Conservation (phyloP, 768 basidiomycete species). For the Sporobolomyces phaffii region DNA sequence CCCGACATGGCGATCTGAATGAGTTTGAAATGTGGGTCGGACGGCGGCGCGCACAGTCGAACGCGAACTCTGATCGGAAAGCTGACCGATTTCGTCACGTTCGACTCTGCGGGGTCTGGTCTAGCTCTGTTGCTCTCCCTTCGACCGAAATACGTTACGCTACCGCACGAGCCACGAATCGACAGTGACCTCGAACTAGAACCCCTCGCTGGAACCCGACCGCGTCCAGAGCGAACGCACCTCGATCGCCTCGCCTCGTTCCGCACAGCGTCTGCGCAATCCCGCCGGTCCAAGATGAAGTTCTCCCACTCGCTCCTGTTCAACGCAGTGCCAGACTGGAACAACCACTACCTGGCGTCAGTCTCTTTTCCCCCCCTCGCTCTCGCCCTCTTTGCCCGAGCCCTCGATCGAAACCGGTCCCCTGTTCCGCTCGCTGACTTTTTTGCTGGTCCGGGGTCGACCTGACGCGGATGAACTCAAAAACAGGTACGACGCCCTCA, state of each 20-base stretch:
- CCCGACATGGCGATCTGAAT: no score
- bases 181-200: constrained; percentile 1
- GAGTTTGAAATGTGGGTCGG: no score
- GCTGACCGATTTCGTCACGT: no score
- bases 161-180: background rate
- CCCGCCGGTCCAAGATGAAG: constrained; percentile 35
- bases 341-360: constrained; percentile 82
- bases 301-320: constrained; percentile 64
- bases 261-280: background rate
- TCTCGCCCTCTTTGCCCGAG: background rate
- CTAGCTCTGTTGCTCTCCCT: no score
- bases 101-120: no score
- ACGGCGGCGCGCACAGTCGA: no score
- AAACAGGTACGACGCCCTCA: constrained; percentile 60
- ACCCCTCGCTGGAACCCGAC: background rate
- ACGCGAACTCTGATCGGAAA: no score
- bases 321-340: constrained; percentile 86
- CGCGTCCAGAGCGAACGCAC: background rate
- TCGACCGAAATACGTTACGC: background rate
- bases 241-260: background rate
- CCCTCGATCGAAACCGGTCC: background rate
- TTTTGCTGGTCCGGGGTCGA: no score
- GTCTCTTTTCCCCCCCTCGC: constrained; percentile 43
- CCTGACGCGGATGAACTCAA: no score
- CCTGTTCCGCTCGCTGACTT: background rate